Percentiles rank a stretch among this genome's conserved stretches.
These are phyloP conservation scores for Litchi chinensis DNA, from an alignment of 345 rosid species.

Conservation along the genomic window DNA sequence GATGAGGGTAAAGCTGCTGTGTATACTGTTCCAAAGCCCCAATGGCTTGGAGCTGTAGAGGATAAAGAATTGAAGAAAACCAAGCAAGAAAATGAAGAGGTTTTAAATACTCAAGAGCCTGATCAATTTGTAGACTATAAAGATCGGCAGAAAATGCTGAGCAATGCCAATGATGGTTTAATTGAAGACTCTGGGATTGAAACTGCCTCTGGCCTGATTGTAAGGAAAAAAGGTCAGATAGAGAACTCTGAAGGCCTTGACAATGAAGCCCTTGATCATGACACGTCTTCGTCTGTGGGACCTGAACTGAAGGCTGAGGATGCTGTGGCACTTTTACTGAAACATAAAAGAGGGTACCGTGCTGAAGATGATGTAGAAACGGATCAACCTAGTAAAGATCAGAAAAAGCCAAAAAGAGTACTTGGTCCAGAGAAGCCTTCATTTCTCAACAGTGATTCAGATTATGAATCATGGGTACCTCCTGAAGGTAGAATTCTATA, in stretches of 20 bases:
- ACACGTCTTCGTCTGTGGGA: slow-evolving; percentile 41
- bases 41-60: slow-evolving; percentile 93
- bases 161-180: slow-evolving; percentile 22
- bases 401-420: slow-evolving; percentile 56
- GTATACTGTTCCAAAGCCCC: slow-evolving; percentile 67
- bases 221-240: slow-evolving; percentile 71
- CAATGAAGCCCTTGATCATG: slow-evolving; percentile 30
- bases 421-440: slow-evolving; percentile 83
- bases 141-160: slow-evolving; percentile 65
- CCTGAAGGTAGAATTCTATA: slow-evolving; percentile 68
- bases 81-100: slow-evolving; percentile 32
- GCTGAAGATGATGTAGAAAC: slow-evolving; percentile 43
- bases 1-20: slow-evolving; percentile 43
- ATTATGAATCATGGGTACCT: slow-evolving; percentile 85
- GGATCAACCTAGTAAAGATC: slow-evolving; percentile 38
- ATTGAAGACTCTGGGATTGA: slow-evolving; percentile 44
- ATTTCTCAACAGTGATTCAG: slow-evolving; percentile 52
- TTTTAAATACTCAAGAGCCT: slow-evolving; percentile 36
- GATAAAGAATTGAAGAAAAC: slow-evolving; percentile 44
- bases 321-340: slow-evolving; percentile 85
- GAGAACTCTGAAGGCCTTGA: slow-evolving; percentile 41
- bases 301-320: slow-evolving; percentile 67
- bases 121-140: slow-evolving; percentile 84
- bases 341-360: slow-evolving; percentile 72
- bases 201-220: slow-evolving; percentile 70